Evolutionary conservation across 345 rosid species (phyloP), one percentile per base, ranked within the genome.

Genomic region (Dovyalis caffra): DNA sequence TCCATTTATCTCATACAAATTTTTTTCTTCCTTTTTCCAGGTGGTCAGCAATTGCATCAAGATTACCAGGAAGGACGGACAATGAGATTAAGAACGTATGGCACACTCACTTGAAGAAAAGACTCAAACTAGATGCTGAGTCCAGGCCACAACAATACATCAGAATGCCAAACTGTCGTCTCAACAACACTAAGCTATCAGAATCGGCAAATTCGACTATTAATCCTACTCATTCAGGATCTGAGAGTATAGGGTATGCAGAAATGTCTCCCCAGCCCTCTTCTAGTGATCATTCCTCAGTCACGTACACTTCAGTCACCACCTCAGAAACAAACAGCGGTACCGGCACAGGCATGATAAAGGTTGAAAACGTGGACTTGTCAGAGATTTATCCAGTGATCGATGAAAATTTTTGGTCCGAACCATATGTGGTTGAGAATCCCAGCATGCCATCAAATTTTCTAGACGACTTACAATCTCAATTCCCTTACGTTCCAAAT

Each of bases 51-150:
- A 94, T 94, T 49, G 98, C 98, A 21, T 88, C 92, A 58, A 88
- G 68, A 70, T 64, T 94, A 21, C 94, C 96, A 0, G 98, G 98
- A 70, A 89, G 98, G 40, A 94, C 98, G 0, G 98, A 94, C 72
- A 94, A 94, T 38, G 98, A 94, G 79, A 92, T 93, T 3, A 93
- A 93, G 73, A 93, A 93, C 78, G 91, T 93, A 7, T 91, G 98
- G 98, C 97, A 93, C 76, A 92, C 98, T 34, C 92, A 94, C 81
- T 87, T 94, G 81, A 92, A 92, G 86, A 94, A 92, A 81, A 89
- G 80, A 75, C 87, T 86, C 10, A 78, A 83, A 63, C 84, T 75
- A 73, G 78, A 82, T 68, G 83, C 85, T 16, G 76, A 81, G 69
- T 32, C 58, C 77, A 58, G 33, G 15, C 73, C 69, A 43, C 76